phyloP scores from a whole-genome alignment of 306 rosid species.

The Cicer chorassanicum region DNA sequence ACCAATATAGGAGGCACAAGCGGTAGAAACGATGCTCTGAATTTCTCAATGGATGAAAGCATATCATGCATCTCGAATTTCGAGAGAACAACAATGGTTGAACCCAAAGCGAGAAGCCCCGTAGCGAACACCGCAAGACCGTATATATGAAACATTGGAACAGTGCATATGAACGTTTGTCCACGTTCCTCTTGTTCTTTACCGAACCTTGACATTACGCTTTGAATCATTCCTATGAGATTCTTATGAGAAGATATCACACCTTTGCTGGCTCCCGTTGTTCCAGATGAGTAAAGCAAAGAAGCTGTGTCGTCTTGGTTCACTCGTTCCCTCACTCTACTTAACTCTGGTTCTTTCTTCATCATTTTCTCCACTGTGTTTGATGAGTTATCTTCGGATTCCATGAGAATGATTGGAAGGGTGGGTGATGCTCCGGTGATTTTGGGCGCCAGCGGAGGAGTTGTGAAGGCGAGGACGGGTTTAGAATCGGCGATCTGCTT shows the following conservation, averaged over 20 bases:
- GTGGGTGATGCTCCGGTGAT: conserved; percentile 50
- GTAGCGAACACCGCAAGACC: conserved; percentile 73
- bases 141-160: conserved; percentile 93
- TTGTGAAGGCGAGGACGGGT: conserved; percentile 78
- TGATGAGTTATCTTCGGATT: background rate
- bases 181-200: conserved; percentile 22
- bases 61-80: conserved; percentile 83
- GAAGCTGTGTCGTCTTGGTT: conserved; percentile 83
- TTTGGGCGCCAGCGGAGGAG: conserved; percentile 57
- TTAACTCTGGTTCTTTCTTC: conserved; percentile 42
- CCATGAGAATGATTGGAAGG: conserved; percentile 68
- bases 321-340: conserved; percentile 50
- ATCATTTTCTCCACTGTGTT: conserved; percentile 59
- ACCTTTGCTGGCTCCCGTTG: conserved; percentile 91
- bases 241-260: conserved; percentile 82
- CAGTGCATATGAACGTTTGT: conserved; percentile 77
- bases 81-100: conserved; percentile 73
- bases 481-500: conserved; percentile 81
- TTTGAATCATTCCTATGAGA: conserved; percentile 69
- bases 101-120: conserved; percentile 67
- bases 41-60: conserved; percentile 63
- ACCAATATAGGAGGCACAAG: conserved; percentile 89
- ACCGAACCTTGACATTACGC: conserved; percentile 52
- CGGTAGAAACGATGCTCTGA: conserved; percentile 65
- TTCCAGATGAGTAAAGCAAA: conserved; percentile 83